A percentile compares a stretch with the other conserved stretches of the same genome.
phyloP scores from a whole-genome alignment of 495 filamentous ascomycete genomes.

The Cercophora newfieldiana region DNA sequence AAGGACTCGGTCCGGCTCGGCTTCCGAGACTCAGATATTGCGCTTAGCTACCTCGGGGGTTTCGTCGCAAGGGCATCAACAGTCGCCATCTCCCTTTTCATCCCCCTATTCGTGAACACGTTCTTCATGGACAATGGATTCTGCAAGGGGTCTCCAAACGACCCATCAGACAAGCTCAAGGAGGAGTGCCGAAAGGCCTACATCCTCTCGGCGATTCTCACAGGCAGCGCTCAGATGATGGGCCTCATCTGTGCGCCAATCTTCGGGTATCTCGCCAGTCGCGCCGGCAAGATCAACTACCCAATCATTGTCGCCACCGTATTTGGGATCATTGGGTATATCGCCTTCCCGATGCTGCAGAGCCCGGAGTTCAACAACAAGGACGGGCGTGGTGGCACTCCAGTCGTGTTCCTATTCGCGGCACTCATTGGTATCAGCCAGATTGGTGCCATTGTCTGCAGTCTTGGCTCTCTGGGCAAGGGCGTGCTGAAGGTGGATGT shows the following conservation, averaged over 20 bases:
- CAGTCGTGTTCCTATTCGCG: conserved; percentile 72
- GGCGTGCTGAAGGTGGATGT: conserved; percentile 66
- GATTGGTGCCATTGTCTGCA: conserved; percentile 94
- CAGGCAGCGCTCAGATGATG: conserved; percentile 82
- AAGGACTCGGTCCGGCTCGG: conserved; percentile 70
- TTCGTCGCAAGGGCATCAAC: conserved; percentile 96
- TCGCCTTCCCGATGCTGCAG: conserved; percentile 63
- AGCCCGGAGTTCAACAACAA: conserved; percentile 68
- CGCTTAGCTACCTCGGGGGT: conserved; percentile 85
- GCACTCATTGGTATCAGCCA: conserved; percentile 82
- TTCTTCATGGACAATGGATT: conserved; percentile 82
- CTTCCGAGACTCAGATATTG: conserved; percentile 71
- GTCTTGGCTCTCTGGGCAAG: conserved; percentile 76
- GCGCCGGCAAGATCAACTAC: conserved; percentile 60
- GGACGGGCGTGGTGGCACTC: conserved; percentile 58
- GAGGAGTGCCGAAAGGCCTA: conserved; percentile 81
- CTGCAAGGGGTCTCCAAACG: conserved; percentile 63
- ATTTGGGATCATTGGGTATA: conserved; percentile 74
- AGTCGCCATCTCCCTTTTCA: conserved; percentile 90
- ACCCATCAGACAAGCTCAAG: conserved; percentile 68
- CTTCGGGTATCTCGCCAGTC: conserved; percentile 77
- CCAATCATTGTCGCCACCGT: conserved; percentile 72
- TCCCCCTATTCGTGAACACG: conserved; percentile 86
- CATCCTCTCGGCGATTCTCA: conserved; percentile 76
- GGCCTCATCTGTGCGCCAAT: conserved; percentile 81